phyloP scores from a whole-genome alignment of 306 rosid genomes.

The Quercus bicolor region DNA sequence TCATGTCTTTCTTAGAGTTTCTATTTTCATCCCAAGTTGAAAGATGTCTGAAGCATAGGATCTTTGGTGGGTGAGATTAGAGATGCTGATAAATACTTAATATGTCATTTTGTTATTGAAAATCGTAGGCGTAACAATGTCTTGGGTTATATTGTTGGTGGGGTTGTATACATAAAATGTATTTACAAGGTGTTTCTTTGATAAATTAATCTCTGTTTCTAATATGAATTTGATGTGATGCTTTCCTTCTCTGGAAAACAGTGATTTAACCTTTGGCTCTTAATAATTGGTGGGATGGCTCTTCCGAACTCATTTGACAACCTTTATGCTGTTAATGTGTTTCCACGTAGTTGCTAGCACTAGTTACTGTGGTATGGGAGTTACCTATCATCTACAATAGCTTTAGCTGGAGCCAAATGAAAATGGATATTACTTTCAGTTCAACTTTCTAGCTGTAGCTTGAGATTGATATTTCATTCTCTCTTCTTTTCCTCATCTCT shows the following conservation, averaged over 20 bases:
- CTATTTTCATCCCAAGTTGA: slow-evolving; percentile 2
- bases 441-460: neutral
- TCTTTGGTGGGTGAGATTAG: slow-evolving; percentile 7
- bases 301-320: neutral
- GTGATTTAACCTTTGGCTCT: neutral
- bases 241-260: neutral
- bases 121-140: neutral
- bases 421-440: neutral
- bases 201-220: neutral
- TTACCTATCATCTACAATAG: neutral
- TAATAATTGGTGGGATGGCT: neutral
- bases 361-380: no score
- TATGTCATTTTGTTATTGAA: neutral
- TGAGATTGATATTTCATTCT: neutral
- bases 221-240: neutral
- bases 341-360: no score
- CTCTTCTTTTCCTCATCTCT: neutral
- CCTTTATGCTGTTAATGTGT: no score
- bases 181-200: neutral
- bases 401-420: neutral
- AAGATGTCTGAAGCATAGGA: neutral
- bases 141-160: neutral
- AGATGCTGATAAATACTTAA: slow-evolving; percentile 8
- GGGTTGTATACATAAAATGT: neutral
- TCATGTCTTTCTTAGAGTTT: slow-evolving; percentile 12